Conservation (phyloP, 2,329 filamentous ascomycete species). For the Teratosphaeriaceae sp. region DNA sequence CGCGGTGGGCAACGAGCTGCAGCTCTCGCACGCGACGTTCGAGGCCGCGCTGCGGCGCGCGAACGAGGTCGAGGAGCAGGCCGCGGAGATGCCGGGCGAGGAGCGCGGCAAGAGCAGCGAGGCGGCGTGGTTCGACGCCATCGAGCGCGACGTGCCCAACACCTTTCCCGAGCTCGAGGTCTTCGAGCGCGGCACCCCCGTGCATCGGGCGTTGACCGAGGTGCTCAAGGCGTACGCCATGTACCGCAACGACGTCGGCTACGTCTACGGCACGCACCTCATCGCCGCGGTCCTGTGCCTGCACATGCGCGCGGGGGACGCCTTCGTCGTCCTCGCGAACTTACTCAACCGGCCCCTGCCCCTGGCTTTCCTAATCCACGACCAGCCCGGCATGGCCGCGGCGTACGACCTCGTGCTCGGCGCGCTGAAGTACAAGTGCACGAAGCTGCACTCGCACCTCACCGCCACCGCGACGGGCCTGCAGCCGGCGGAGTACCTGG, state of each 20-base stretch:
- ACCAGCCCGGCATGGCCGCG: conserved; percentile 60
- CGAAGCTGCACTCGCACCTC: conserved; percentile 58
- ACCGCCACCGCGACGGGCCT: conserved; percentile 33
- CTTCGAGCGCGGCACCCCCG: conserved; percentile 57
- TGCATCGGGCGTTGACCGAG: conserved; percentile 62
- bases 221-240: conserved; percentile 72
- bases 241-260: conserved; percentile 77
- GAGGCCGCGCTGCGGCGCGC: conserved; percentile 63
- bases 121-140: conserved; percentile 56
- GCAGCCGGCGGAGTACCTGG: conserved; percentile 31
- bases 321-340: conserved; percentile 69
- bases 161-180: conserved; percentile 69
- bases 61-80: conserved; percentile 52
- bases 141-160: conserved; percentile 57
- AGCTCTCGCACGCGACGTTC: conserved; percentile 61
- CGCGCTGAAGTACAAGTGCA: conserved; percentile 58
- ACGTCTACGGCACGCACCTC: conserved; percentile 67
- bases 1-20: conserved; percentile 68
- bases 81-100: conserved; percentile 40
- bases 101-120: conserved; percentile 45
- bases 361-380: conserved; percentile 66
- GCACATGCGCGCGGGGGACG: conserved; percentile 57
- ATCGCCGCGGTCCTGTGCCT: conserved; percentile 66
- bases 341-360: conserved; percentile 69
- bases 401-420: conserved; percentile 64